phyloP scores from a whole-genome alignment of 768 basidiomycete species.

The Russula olivacea region DNA sequence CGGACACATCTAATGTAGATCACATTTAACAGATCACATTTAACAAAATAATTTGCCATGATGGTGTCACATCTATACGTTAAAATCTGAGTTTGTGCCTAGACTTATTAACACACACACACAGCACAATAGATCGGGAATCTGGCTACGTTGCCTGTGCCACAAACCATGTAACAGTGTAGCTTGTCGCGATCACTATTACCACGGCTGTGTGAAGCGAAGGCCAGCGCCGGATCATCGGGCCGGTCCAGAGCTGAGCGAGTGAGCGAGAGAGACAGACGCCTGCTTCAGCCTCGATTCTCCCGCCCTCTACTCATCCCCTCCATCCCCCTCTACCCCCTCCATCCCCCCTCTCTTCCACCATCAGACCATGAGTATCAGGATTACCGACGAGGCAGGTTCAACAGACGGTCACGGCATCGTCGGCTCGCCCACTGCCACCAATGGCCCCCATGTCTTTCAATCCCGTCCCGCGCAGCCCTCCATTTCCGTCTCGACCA shows the following conservation, averaged over 20 bases:
- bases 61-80: background rate
- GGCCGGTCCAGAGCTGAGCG: too few species aligned
- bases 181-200: too few species aligned
- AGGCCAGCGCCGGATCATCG: too few species aligned
- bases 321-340: background rate
- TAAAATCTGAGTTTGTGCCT: background rate
- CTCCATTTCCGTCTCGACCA: constrained; percentile 13
- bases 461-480: constrained; percentile 7
- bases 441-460: constrained; percentile 12
- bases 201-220: too few species aligned
- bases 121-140: too few species aligned
- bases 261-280: too few species aligned
- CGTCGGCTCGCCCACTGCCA: constrained; percentile 17
- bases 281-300: background rate
- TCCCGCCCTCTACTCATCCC: background rate
- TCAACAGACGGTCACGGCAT: constrained; percentile 16
- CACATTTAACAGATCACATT: too few species aligned
- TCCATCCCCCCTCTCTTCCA: background rate
- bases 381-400: constrained; percentile 12
- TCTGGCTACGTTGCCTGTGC: background rate
- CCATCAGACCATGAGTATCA: constrained; percentile 1
- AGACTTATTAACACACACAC: background rate
- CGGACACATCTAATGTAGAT: background rate
- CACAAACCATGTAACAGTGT: too few species aligned
- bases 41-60: too few species aligned